phyloP scores from a whole-genome alignment of 352 stramenopile species.

The Phytophthora parvispora region DNA sequence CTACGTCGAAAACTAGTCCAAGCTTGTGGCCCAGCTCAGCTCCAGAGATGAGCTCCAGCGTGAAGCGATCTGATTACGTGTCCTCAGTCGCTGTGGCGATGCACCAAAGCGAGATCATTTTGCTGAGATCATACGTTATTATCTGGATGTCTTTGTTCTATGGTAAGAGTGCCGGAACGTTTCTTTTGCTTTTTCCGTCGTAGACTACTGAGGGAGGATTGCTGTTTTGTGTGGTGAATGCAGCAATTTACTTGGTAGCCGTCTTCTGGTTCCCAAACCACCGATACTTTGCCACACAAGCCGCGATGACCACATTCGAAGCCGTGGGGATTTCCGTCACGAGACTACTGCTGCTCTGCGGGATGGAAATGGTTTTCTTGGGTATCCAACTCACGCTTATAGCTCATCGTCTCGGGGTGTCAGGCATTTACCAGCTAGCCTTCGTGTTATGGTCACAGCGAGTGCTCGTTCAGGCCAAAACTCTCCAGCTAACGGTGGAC shows the following conservation, averaged over 20 bases:
- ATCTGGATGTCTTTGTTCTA: conserved; percentile 29
- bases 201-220: background rate
- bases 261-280: conserved; percentile 25
- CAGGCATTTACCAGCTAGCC: conserved; percentile 14
- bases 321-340: conserved; percentile 1
- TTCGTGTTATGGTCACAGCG: conserved; percentile 28
- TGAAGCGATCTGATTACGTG: background rate
- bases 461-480: conserved; percentile 15
- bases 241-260: conserved; percentile 15
- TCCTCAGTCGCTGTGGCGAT: conserved; percentile 2
- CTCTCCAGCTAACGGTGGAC: conserved; percentile 11
- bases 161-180: background rate
- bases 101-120: conserved; percentile 32
- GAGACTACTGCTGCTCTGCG: conserved; percentile 11
- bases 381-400: conserved; percentile 18
- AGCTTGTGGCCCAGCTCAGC: background rate
- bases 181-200: background rate
- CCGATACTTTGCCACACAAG: conserved; percentile 16
- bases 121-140: conserved; percentile 32
- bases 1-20: background rate
- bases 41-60: background rate
- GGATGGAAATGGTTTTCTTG: conserved; percentile 18
- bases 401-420: background rate
- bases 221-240: background rate
- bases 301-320: conserved; percentile 12